Conservation (phyloP, 139 green algal species). For the Pseudopediastrum boryanum region DNA sequence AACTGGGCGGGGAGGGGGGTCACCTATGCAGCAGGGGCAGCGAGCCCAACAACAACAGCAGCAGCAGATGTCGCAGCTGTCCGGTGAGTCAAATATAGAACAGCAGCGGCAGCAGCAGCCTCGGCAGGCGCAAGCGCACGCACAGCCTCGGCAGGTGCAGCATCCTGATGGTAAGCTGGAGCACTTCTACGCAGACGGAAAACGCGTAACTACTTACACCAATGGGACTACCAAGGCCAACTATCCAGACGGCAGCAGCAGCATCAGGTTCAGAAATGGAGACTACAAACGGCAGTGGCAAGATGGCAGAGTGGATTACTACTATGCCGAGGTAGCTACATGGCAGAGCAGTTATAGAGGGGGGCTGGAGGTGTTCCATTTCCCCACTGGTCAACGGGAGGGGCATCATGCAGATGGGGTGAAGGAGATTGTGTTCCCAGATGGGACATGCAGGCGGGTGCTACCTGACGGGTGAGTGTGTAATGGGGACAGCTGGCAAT, state of each 20-base stretch:
- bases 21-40: slow-evolving; percentile 12
- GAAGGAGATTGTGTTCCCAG: slow-evolving; percentile 81
- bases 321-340: slow-evolving; percentile 71
- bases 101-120: slow-evolving; percentile 7
- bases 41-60: not conserved
- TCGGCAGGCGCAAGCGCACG: not conserved
- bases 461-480: slow-evolving; percentile 51
- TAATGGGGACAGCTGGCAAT: too few species aligned
- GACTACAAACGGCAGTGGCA: slow-evolving; percentile 77
- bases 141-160: not conserved
- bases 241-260: slow-evolving; percentile 46
- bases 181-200: slow-evolving; percentile 53
- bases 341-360: slow-evolving; percentile 72
- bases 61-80: slow-evolving; percentile 1
- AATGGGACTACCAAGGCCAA: slow-evolving; percentile 69
- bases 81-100: not conserved
- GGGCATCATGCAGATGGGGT: slow-evolving; percentile 69
- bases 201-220: slow-evolving; percentile 55
- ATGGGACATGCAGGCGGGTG: slow-evolving; percentile 58
- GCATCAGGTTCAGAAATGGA: slow-evolving; percentile 84
- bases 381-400: slow-evolving; percentile 78
- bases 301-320: slow-evolving; percentile 78
- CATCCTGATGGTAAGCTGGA: slow-evolving; percentile 71
- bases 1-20: too few species aligned
- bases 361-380: slow-evolving; percentile 88